Base-by-base conservation (phyloP, 495 filamentous ascomycete species). In the Xylaria telfairii region DNA sequence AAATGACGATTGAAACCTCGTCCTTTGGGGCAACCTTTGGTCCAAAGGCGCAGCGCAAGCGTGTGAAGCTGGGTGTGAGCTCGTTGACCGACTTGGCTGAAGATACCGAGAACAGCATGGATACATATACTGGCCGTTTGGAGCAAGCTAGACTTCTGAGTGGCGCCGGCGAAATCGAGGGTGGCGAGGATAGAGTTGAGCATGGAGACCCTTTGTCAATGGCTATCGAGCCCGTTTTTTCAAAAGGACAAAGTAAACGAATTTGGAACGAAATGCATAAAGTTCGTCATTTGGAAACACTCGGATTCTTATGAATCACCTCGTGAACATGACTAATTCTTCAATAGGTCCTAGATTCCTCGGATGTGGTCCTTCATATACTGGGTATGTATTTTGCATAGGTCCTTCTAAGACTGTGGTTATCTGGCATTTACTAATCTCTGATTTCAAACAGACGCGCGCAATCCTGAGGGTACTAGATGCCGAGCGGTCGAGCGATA, bases 281-380 rank as follows among this genome's bases (percentile, higher is more conserved):
- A 4, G 17, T 46, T 12, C 9, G 34, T 3, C 8, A 8, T 12
- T 12, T 2, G 17, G 9, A 46, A 46, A 4, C 3, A 15, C 2
- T n/a, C n/a, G n/a, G n/a, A n/a, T n/a, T n/a, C n/a, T n/a, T n/a
- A n/a, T n/a, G n/a, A n/a, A n/a, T n/a, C n/a, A n/a, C n/a, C n/a
- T n/a, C n/a, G n/a, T n/a, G n/a, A n/a, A n/a, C n/a, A n/a, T n/a
- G n/a, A n/a, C 42, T 15, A 4, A 19, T 12, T 15, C 15, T 7
- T 46, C 15, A 7, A 19, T 46, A 99, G 82, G 93, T 97, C 76
- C 94, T 98, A 32, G 94, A 97, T 81, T 95, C 93, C 9, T 95
- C 93, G n/a, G 95, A 98, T 78, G 94, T 98, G 30, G 88, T 98
- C 39, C 91, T 98, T 39, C 95, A 98, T 74, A 92, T 97, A n/a